Evolutionary conservation across 495 filamentous ascomycete species (phyloP).

Genomic region (Aspergillus nidulans): DNA sequence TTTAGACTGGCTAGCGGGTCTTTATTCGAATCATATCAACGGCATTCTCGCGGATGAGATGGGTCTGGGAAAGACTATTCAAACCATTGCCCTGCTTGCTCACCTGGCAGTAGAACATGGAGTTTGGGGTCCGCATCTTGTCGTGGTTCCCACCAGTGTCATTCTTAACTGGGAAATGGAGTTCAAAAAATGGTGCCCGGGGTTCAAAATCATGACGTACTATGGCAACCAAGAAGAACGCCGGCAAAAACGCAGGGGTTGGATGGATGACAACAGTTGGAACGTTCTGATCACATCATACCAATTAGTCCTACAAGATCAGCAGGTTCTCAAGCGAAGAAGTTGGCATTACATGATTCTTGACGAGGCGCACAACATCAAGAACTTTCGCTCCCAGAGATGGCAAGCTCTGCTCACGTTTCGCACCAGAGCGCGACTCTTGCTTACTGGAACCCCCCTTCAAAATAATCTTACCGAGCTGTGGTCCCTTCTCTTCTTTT

Average conservation of each 20-base stretch:
- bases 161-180: constrained; percentile 99
- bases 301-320: constrained; percentile 89
- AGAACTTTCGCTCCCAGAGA: constrained; percentile 94
- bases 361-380: constrained; percentile 99
- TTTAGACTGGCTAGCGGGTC: constrained; percentile 89
- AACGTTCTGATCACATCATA: constrained; percentile 98
- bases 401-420: constrained; percentile 95
- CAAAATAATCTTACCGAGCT: constrained; percentile 97
- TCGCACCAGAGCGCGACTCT: constrained; percentile 76
- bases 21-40: constrained; percentile 91
- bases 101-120: constrained; percentile 88
- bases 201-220: constrained; percentile 97
- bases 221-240: constrained; percentile 92
- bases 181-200: constrained; percentile 98
- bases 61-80: constrained; percentile 98
- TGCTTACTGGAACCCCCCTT: constrained; percentile 91
- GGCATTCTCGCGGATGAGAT: constrained; percentile 99
- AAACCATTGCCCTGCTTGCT: constrained; percentile 92
- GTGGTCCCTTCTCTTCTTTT: constrained; percentile 95
- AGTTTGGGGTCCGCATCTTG: constrained; percentile 93
- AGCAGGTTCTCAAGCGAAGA: constrained; percentile 86
- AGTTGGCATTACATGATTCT: constrained; percentile 98
- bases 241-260: constrained; percentile 81
- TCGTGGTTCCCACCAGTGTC: constrained; percentile 96
- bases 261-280: constrained; percentile 86